Conservation (phyloP, 2,329 filamentous ascomycete species). For the Paraphoma sp. region DNA sequence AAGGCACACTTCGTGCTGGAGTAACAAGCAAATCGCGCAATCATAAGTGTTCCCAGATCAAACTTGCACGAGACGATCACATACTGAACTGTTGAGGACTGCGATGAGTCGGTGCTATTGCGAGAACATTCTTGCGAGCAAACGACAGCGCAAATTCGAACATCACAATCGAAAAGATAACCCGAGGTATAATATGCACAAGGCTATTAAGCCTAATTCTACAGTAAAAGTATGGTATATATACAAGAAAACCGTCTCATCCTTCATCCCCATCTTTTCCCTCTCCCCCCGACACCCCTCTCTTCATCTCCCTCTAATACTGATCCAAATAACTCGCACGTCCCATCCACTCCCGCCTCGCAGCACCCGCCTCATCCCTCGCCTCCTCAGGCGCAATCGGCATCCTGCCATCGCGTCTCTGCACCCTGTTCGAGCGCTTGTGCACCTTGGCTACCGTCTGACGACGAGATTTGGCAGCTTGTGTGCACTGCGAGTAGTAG, state of each 20-base stretch:
- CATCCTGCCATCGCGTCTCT: not conserved
- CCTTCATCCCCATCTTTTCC: not conserved
- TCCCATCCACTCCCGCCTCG: not conserved
- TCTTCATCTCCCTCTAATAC: not conserved
- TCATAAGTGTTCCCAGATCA: too few species aligned
- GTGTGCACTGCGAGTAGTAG: constrained; percentile 53
- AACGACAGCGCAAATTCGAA: too few species aligned
- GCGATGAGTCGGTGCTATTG: too few species aligned
- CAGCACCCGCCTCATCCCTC: not conserved
- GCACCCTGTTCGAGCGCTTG: not conserved
- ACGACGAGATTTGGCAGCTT: not conserved
- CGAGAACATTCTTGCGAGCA: too few species aligned
- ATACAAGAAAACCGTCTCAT: not conserved
- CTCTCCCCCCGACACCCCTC: not conserved
- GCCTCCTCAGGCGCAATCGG: not conserved
- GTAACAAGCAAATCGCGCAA: too few species aligned
- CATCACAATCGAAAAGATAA: too few species aligned
- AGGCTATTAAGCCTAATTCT: too few species aligned
- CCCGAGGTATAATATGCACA: too few species aligned
- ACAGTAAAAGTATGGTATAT: not conserved
- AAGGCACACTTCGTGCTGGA: too few species aligned
- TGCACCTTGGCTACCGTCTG: not conserved
- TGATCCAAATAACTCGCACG: not conserved
- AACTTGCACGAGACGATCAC: too few species aligned
- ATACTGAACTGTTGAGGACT: too few species aligned